phyloP scores from a whole-genome alignment of 164 flowering plant genomes.

The Cinnamomum chago region DNA sequence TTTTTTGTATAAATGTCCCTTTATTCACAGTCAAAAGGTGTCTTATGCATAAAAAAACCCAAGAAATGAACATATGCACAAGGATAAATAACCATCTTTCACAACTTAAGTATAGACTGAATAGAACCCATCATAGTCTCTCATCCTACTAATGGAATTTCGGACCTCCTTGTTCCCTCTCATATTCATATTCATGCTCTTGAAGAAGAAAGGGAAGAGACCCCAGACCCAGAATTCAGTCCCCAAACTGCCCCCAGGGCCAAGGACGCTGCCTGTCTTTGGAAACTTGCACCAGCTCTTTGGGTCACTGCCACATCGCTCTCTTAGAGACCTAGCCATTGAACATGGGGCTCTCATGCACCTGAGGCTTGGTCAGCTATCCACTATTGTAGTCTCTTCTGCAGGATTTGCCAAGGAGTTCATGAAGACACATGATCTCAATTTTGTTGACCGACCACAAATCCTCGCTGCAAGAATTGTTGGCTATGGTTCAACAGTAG shows the following conservation, averaged over 20 bases:
- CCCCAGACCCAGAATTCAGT: not conserved
- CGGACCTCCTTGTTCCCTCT: not conserved
- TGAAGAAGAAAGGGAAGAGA: not conserved
- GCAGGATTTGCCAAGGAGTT: conserved; percentile 17
- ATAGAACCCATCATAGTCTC: too few species aligned
- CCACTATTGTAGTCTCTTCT: conserved; percentile 17
- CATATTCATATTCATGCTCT: not conserved
- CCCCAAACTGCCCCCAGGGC: conserved; percentile 8
- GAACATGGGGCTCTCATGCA: conserved; percentile 3
- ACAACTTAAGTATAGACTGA: too few species aligned
- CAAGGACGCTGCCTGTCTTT: conserved; percentile 3
- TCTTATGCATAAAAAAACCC: too few species aligned
- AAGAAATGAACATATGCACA: too few species aligned
- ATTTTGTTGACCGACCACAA: conserved; percentile 10
- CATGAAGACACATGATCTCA: conserved; percentile 19
- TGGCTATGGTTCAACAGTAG: conserved; percentile 7
- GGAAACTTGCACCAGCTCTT: conserved; percentile 10
- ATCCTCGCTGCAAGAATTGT: not conserved
- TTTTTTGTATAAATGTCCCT: too few species aligned
- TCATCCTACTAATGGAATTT: too few species aligned
- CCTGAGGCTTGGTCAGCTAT: not conserved
- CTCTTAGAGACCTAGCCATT: conserved; percentile 1
- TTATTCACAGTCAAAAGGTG: too few species aligned
- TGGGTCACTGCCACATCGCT: not conserved
- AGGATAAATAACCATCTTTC: too few species aligned